These are phyloP conservation scores for Microdochium paspali DNA, from an alignment of 2,329 filamentous ascomycete species.

Conservation along the genomic window DNA sequence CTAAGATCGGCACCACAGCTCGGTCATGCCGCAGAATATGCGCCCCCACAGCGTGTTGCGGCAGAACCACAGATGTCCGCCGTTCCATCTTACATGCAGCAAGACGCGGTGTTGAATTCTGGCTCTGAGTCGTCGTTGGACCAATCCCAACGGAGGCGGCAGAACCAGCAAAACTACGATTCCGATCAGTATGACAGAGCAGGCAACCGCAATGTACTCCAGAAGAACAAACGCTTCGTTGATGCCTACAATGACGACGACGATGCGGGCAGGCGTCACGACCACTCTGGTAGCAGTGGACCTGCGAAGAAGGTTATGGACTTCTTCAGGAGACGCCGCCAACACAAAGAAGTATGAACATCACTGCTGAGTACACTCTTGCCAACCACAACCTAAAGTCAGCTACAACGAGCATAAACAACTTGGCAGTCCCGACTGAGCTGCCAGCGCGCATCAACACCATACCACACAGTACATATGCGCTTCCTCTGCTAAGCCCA, in stretches of 20 bases:
- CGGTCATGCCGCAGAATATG: constrained; percentile 20
- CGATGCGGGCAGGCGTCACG: constrained; percentile 43
- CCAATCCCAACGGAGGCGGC: constrained; percentile 26
- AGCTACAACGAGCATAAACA: not conserved
- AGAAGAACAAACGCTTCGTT: constrained; percentile 81
- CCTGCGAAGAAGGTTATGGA: constrained; percentile 94
- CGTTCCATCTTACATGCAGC: constrained; percentile 36
- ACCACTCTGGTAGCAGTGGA: constrained; percentile 74
- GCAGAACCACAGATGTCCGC: constrained; percentile 31
- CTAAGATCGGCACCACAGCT: constrained; percentile 11
- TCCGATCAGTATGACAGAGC: constrained; percentile 32
- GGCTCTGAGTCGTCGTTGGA: constrained; percentile 47
- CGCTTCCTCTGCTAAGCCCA: not conserved
- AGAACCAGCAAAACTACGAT: constrained; percentile 33
- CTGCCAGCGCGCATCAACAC: not conserved
- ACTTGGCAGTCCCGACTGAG: not conserved
- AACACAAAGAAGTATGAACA: not conserved
- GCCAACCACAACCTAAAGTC: not conserved
- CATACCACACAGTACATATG: not conserved
- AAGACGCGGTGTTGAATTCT: constrained; percentile 35
- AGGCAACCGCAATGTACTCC: constrained; percentile 44
- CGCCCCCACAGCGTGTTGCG: constrained; percentile 31
- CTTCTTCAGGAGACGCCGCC: constrained; percentile 66
- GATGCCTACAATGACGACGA: constrained; percentile 84
- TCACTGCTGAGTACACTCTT: not conserved